Percentiles rank a stretch among this genome's conserved stretches.
These are phyloP conservation scores for Halophytophthora polymorphica DNA, from an alignment of 352 stramenopile species.

Conservation along the genomic window DNA sequence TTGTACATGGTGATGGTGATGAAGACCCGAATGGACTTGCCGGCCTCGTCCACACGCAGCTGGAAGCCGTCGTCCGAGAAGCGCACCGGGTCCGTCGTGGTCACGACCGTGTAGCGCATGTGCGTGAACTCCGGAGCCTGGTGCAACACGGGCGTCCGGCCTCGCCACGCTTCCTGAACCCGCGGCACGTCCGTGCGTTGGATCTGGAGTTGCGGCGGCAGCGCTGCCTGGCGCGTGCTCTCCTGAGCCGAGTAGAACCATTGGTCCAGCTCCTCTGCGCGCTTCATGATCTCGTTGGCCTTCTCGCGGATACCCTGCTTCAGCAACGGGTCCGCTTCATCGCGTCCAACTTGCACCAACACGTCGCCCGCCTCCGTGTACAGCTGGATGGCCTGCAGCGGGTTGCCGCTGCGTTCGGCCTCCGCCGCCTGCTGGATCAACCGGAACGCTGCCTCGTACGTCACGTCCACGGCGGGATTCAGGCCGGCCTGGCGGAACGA, in stretches of 20 bases:
- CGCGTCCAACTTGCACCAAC: slow-evolving; percentile 29
- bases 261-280: slow-evolving; percentile 39
- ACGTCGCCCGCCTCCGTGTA: slow-evolving; percentile 39
- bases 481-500: slow-evolving; percentile 7
- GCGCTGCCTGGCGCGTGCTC: slow-evolving; percentile 24
- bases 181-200: slow-evolving; percentile 40
- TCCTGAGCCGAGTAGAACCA: slow-evolving; percentile 48
- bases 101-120: slow-evolving; percentile 50
- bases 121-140: slow-evolving; percentile 35
- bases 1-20: slow-evolving; percentile 58
- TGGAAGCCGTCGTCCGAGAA: slow-evolving; percentile 42
- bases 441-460: slow-evolving; percentile 45
- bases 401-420: slow-evolving; percentile 28
- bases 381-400: slow-evolving; percentile 36
- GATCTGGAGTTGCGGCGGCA: slow-evolving; percentile 36
- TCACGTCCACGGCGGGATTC: slow-evolving; percentile 13
- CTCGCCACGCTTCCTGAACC: slow-evolving; percentile 37
- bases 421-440: slow-evolving; percentile 47
- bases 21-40: slow-evolving; percentile 39
- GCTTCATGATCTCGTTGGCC: slow-evolving; percentile 41
- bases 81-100: slow-evolving; percentile 38
- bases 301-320: slow-evolving; percentile 44
- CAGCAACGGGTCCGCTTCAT: slow-evolving; percentile 34
- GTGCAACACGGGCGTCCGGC: slow-evolving; percentile 21
- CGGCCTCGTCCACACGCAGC: slow-evolving; percentile 30